These are phyloP conservation scores for Eimeria maxima DNA, from an alignment of 169 alveolate genomes.

Conservation along the genomic window DNA sequence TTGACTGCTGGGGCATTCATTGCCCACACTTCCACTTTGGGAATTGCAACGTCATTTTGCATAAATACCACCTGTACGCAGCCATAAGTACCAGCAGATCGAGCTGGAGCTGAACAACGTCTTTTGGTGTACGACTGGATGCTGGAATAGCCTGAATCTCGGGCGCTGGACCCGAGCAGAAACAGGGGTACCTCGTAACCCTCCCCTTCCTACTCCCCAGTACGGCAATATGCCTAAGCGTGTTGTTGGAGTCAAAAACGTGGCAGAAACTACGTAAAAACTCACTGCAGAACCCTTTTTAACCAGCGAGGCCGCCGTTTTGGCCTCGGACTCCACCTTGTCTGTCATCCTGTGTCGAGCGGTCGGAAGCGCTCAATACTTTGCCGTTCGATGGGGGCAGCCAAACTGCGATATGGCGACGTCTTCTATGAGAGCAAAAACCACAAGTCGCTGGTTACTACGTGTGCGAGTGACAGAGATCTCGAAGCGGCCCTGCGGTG, in stretches of 20 bases:
- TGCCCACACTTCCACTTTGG: conserved; percentile 94
- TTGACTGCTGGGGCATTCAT: conserved; percentile 94
- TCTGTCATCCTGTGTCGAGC: conserved; percentile 32
- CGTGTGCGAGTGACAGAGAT: neutral
- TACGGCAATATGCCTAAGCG: neutral
- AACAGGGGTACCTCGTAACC: neutral
- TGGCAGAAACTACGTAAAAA: neutral
- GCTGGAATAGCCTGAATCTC: neutral
- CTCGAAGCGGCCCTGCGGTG: neutral
- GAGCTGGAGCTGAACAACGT: neutral
- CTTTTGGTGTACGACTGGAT: neutral
- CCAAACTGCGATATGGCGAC: neutral
- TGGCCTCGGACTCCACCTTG: conserved; percentile 73
- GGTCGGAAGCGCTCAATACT: neutral
- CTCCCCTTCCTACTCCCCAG: neutral
- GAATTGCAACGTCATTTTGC: conserved; percentile 1
- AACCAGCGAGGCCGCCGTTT: conserved; percentile 61
- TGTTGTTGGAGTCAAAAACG: neutral
- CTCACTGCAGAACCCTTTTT: conserved; percentile 73
- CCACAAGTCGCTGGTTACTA: neutral
- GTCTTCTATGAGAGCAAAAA: neutral
- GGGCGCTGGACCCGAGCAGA: neutral
- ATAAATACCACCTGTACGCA: neutral
- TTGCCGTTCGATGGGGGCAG: neutral
- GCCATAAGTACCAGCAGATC: neutral